Base-by-base conservation (phyloP, 2,329 filamentous ascomycete species). In the Dactylonectria macrodidyma region DNA sequence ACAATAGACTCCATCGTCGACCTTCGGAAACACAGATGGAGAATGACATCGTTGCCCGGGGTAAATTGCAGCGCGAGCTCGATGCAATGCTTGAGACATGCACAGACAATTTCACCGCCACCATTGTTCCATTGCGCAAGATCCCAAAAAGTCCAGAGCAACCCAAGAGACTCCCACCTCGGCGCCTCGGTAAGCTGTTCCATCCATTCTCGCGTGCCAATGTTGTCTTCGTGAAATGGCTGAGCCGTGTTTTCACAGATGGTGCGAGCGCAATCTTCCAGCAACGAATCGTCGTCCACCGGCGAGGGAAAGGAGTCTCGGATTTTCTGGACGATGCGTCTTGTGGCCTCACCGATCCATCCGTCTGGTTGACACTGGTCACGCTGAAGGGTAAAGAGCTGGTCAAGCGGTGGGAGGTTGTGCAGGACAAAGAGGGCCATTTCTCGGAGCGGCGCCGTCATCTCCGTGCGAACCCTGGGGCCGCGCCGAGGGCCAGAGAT, bases 111-210 rank as follows among this genome's bases (percentile, higher is more conserved):
- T 1, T 66, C 19, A 2, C 58, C 47, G 10, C 65, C 61, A 2
- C 26, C 46, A 2, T 50, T 50, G n/a, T 30, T 33, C 51, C 51
- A 54, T 6, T 61, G 59, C 7, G 44, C 57, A 0, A 63, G 54
- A 54, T 73, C 66, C 67, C 73, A 74, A 14, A 74, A 71, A 0
- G 75, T 67, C 76, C 73, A 85, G 1, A 84, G 70, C 11, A 84
- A 59, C 0, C 83, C 84, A 1, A 86, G 61, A 0, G 81, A 79
- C 59, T 86, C 84, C 84, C 84, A 86, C 1, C 84, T 78, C 22
- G 83, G 72, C 16, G 68, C 66, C 0, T 83, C 83, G 0, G 75
- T 77, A 55, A 85, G 83, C 41, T 84, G 81, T 2, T 71, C 73
- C 0, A 81, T 70, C 82, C 83, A 86, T n/a, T 72, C 72, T 3